Percentiles rank a stretch among this genome's conserved stretches.
Conservation (phyloP, 805 yeast species). For the Candida berthetii region DNA sequence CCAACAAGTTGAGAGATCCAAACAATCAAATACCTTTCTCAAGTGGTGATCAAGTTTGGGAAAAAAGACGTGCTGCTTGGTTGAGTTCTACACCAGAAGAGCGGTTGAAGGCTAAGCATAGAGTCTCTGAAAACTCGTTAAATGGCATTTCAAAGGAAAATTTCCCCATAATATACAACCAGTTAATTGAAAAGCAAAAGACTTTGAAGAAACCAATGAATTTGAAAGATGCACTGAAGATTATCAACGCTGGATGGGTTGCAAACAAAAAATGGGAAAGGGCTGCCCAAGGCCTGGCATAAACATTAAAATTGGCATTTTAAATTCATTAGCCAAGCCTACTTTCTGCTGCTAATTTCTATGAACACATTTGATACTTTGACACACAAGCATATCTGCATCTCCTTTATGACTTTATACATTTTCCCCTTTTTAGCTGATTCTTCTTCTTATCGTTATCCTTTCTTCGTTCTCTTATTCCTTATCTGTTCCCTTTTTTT, state of each 20-base stretch:
- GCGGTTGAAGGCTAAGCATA: slow-evolving; percentile 9
- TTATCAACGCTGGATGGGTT: slow-evolving; percentile 83
- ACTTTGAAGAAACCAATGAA: slow-evolving; percentile 66
- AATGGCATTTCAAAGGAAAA: slow-evolving; percentile 37
- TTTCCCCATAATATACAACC: slow-evolving; percentile 58
- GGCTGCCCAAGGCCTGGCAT: slow-evolving; percentile 31
- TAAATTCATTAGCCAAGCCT: too few species aligned
- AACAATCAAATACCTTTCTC: slow-evolving; percentile 33
- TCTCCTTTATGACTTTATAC: background rate
- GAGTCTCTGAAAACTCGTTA: slow-evolving; percentile 15
- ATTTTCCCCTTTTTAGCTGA: too few species aligned
- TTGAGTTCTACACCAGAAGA: slow-evolving; percentile 28
- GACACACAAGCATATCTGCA: background rate
- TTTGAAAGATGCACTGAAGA: slow-evolving; percentile 61
- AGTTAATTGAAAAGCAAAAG: slow-evolving; percentile 64
- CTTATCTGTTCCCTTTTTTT: background rate
- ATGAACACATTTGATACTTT: background rate
- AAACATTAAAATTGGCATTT: slow-evolving; percentile 5
- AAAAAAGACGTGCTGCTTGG: slow-evolving; percentile 66
- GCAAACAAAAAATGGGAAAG: slow-evolving; percentile 70
- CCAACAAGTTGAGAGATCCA: slow-evolving; percentile 15
- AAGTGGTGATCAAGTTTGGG: slow-evolving; percentile 64
- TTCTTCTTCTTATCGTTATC: background rate
- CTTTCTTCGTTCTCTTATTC: too few species aligned
- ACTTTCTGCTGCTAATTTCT: too few species aligned